These are phyloP conservation scores for Rhizopogon salebrosus DNA, from an alignment of 768 basidiomycete species.

Conservation along the genomic window DNA sequence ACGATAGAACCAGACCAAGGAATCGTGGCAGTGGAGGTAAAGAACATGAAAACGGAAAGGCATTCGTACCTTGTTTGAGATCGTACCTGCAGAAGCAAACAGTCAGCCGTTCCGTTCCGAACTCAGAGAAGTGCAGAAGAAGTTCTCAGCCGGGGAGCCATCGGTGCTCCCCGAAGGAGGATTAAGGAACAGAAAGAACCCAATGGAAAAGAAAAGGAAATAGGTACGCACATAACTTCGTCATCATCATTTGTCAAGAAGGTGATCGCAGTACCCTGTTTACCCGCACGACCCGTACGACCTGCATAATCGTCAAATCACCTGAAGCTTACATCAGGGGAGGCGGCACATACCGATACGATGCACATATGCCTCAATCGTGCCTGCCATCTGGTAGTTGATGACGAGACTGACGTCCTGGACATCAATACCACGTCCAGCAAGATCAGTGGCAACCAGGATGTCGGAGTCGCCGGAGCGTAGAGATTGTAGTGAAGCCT, in stretches of 20 bases:
- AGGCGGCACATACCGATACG: constrained; percentile 71
- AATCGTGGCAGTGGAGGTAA: constrained; percentile 5
- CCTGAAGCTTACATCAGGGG: not conserved
- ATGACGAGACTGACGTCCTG: constrained; percentile 94
- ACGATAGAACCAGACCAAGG: constrained; percentile 6
- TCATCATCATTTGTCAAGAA: constrained; percentile 96
- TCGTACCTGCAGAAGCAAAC: constrained; percentile 65
- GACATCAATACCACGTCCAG: constrained; percentile 98
- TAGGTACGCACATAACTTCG: constrained; percentile 81
- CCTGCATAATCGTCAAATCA: constrained; percentile 39
- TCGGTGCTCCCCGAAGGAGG: constrained; percentile 2
- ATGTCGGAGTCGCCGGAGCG: constrained; percentile 84
- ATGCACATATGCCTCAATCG: constrained; percentile 97
- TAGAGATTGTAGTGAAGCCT: constrained; percentile 82
- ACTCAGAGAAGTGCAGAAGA: not conserved
- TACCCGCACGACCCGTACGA: constrained; percentile 97
- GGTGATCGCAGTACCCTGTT: constrained; percentile 88
- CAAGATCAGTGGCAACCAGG: constrained; percentile 94
- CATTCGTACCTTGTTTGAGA: constrained; percentile 75
- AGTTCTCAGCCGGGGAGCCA: not conserved
- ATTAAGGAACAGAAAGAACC: not conserved
- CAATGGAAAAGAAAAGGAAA: not conserved
- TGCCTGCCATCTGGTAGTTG: constrained; percentile 96
- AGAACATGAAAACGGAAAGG: not conserved
- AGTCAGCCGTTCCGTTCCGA: not conserved